phyloP scores from a whole-genome alignment of 1,139 yeast genomes.

The Candida sanyaensis region DNA sequence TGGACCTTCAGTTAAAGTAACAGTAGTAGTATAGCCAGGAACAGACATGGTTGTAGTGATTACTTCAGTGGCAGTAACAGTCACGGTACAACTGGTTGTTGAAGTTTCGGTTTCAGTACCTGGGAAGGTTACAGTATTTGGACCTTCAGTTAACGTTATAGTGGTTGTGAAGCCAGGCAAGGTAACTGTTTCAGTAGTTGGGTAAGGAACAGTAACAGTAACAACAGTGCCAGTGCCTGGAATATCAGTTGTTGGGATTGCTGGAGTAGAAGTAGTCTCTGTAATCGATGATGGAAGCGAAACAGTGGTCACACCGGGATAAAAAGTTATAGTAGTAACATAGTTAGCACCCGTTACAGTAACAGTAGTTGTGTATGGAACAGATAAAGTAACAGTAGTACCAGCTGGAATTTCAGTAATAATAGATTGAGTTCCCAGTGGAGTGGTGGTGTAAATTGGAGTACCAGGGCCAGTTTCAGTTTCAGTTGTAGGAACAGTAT shows the following conservation, averaged over 20 bases:
- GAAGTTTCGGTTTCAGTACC: conserved; percentile 1
- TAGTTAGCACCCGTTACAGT: not conserved
- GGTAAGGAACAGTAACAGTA: conserved; percentile 1
- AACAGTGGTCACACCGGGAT: not conserved
- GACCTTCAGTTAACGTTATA: conserved; percentile 4
- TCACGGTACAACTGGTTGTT: not conserved
- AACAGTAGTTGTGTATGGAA: conserved; percentile 1
- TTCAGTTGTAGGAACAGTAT: not conserved
- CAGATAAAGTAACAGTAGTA: not conserved
- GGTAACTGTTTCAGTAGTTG: conserved; percentile 1
- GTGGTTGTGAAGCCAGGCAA: not conserved
- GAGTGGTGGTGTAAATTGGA: not conserved
- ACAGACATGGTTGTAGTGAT: not conserved
- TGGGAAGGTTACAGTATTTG: not conserved
- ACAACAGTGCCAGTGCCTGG: not conserved
- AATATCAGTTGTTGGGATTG: not conserved
- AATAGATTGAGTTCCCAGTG: not conserved
- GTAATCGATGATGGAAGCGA: not conserved
- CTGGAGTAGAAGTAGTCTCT: not conserved
- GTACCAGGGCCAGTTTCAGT: not conserved
- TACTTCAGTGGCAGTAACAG: not conserved
- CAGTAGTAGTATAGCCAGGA: not conserved
- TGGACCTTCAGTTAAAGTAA: not conserved
- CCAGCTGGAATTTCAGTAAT: conserved; percentile 1
- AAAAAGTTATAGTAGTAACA: not conserved